Percentiles rank a stretch among this genome's conserved stretches.
Conservation (phyloP, 139 green algal genomes). For the Edaphochlamys debaryana region DNA sequence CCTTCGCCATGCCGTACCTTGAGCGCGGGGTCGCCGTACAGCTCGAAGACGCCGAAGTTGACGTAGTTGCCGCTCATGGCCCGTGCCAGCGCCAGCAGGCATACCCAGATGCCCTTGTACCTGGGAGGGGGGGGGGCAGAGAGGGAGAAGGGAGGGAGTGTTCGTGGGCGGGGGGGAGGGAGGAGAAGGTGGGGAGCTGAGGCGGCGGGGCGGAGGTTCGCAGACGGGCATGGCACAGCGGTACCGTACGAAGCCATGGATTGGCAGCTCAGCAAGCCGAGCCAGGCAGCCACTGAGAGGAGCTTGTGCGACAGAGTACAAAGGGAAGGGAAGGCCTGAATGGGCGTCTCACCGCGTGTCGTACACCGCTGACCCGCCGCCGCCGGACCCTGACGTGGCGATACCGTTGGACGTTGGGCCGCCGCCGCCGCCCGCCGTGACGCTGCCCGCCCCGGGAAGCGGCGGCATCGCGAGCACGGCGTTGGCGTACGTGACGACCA, state of each 20-base stretch:
- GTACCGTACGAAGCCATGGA: too few relatives aligned
- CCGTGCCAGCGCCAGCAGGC: slow-evolving; percentile 77
- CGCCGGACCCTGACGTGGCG: background rate
- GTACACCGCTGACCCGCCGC: slow-evolving; percentile 8
- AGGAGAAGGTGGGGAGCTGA: background rate
- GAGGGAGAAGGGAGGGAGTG: slow-evolving; percentile 56
- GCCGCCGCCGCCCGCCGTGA: background rate
- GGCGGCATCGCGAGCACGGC: slow-evolving; percentile 59
- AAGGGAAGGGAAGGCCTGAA: too few relatives aligned
- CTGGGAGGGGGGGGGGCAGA: slow-evolving; percentile 39
- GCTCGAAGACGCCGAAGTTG: slow-evolving; percentile 99
- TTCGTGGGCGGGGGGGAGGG: background rate
- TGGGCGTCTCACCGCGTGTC: background rate
- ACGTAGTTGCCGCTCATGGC: slow-evolving; percentile 96
- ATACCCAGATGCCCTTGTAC: slow-evolving; percentile 98
- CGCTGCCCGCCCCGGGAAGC: background rate
- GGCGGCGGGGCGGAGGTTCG: background rate
- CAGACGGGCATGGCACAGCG: too few relatives aligned
- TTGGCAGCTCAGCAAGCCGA: too few relatives aligned
- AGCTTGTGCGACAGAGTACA: too few relatives aligned
- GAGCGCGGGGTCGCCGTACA: slow-evolving; percentile 95
- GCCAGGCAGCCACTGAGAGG: too few relatives aligned
- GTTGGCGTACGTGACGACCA: slow-evolving; percentile 84
- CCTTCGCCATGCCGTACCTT: slow-evolving; percentile 51
- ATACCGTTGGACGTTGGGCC: background rate